phyloP scores from a whole-genome alignment of 2,329 filamentous ascomycete species.

The Paracamarosporium sp. region DNA sequence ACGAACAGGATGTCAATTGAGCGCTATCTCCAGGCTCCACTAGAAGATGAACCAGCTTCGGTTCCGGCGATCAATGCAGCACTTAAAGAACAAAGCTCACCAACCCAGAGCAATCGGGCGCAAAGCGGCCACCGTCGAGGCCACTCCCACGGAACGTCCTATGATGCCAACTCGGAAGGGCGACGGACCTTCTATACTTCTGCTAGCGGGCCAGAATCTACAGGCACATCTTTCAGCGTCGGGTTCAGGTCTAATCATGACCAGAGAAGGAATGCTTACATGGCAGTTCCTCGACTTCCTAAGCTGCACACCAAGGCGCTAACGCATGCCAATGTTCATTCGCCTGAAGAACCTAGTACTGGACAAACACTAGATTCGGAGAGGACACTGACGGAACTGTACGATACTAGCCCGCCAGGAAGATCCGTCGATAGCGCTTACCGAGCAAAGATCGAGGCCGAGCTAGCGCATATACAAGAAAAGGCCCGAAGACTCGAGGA shows the following conservation, averaged over 20 bases:
- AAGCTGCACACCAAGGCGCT: neutral
- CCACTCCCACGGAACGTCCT: conserved; percentile 28
- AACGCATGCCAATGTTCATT: neutral
- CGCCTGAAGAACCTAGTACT: conserved; percentile 2
- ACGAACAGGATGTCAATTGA: conserved; percentile 33
- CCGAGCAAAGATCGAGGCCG: conserved; percentile 22
- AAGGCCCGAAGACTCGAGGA: conserved; percentile 25
- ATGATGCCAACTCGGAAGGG: conserved; percentile 30
- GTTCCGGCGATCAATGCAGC: conserved; percentile 32
- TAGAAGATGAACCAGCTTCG: conserved; percentile 34
- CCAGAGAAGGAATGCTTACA: conserved; percentile 11
- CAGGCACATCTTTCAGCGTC: conserved; percentile 28
- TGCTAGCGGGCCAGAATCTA: conserved; percentile 26
- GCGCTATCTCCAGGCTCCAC: conserved; percentile 31
- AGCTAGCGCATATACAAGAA: conserved; percentile 26
- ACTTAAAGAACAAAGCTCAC: conserved; percentile 21
- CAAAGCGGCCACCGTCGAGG: neutral
- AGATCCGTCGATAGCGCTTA: conserved; percentile 22
- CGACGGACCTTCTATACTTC: conserved; percentile 30
- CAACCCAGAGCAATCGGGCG: neutral
- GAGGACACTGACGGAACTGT: conserved; percentile 24
- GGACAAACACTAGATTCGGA: conserved; percentile 21
- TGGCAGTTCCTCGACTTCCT: conserved; percentile 9
- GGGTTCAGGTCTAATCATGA: conserved; percentile 17
- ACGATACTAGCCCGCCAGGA: conserved; percentile 19